Percentiles rank a stretch among this genome's conserved stretches.
These are phyloP conservation scores for Angomonas deanei DNA, from an alignment of 208 protist genomes.

Conservation along the genomic window DNA sequence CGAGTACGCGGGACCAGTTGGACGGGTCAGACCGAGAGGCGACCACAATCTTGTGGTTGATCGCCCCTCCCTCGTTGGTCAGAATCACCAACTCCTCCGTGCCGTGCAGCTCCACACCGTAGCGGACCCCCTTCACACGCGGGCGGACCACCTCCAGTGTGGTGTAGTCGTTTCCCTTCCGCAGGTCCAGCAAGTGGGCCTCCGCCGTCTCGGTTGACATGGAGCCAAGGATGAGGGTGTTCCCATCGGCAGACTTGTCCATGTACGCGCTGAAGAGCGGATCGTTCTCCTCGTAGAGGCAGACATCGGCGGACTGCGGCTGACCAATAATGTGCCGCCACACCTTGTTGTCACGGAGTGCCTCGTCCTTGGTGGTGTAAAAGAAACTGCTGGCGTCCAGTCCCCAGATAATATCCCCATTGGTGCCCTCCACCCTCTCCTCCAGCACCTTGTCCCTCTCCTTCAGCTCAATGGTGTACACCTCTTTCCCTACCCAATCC, in stretches of 20 bases:
- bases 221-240: conserved; percentile 59
- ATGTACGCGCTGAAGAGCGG: conserved; percentile 56
- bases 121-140: conserved; percentile 76
- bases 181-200: conserved; percentile 68
- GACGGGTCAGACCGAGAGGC: conserved; percentile 28
- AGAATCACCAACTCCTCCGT: conserved; percentile 60
- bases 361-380: conserved; percentile 77
- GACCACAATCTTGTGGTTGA: conserved; percentile 77
- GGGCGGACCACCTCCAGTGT: conserved; percentile 57
- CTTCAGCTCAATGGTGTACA: conserved; percentile 75
- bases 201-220: conserved; percentile 76
- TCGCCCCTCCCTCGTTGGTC: conserved; percentile 69
- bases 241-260: conserved; percentile 52
- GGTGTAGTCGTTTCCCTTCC: conserved; percentile 43
- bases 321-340: conserved; percentile 81
- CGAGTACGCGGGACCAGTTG: conserved; percentile 46
- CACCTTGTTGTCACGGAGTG: conserved; percentile 74
- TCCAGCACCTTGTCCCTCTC: conserved; percentile 8
- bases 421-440: conserved; percentile 63
- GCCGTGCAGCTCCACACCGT: conserved; percentile 73
- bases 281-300: conserved; percentile 75
- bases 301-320: conserved; percentile 65
- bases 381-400: conserved; percentile 60
- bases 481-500: conserved; percentile 79
- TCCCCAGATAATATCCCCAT: conserved; percentile 74